phyloP scores from a whole-genome alignment of 495 filamentous ascomycete genomes.

The Parathielavia hyrcaniae region DNA sequence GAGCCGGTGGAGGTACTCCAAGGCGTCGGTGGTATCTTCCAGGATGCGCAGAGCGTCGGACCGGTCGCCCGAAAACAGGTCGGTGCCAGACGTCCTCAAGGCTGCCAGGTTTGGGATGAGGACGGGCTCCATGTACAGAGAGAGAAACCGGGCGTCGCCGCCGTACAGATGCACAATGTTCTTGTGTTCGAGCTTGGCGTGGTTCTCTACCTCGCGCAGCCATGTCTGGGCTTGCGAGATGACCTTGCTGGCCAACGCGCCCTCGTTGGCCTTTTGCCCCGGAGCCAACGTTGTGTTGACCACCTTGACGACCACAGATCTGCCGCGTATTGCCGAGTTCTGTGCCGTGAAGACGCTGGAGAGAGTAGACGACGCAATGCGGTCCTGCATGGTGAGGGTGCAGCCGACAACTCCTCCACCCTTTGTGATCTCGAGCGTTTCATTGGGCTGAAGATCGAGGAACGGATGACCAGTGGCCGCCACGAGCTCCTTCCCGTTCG shows the following conservation, averaged over 20 bases:
- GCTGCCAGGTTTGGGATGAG: conserved; percentile 42
- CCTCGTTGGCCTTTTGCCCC: conserved; percentile 2
- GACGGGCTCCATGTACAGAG: conserved; percentile 49
- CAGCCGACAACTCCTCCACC: conserved; percentile 42
- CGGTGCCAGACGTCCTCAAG: conserved; percentile 37
- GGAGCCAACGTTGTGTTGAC: conserved; percentile 34
- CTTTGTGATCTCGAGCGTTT: conserved; percentile 38
- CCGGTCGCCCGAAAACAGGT: conserved; percentile 38
- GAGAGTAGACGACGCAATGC: conserved; percentile 40
- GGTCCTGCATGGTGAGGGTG: conserved; percentile 41
- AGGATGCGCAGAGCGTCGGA: conserved; percentile 41
- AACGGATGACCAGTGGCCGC: conserved; percentile 41
- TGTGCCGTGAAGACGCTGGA: conserved; percentile 48
- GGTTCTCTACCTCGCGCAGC: conserved; percentile 45
- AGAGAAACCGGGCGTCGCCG: conserved; percentile 45
- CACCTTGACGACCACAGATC: conserved; percentile 46
- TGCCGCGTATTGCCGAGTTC: conserved; percentile 39
- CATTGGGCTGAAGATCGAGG: conserved; percentile 38
- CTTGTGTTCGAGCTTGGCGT: conserved; percentile 42
- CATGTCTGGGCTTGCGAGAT: conserved; percentile 48
- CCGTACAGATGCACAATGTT: conserved; percentile 46
- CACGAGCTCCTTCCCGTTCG: conserved; percentile 40
- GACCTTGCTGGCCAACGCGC: conserved; percentile 34
- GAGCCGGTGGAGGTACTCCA: conserved; percentile 44
- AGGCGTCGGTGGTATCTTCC: conserved; percentile 39